These are phyloP conservation scores for Fermentozyma sake DNA, from an alignment of 1,139 yeast species.

Conservation along the genomic window DNA sequence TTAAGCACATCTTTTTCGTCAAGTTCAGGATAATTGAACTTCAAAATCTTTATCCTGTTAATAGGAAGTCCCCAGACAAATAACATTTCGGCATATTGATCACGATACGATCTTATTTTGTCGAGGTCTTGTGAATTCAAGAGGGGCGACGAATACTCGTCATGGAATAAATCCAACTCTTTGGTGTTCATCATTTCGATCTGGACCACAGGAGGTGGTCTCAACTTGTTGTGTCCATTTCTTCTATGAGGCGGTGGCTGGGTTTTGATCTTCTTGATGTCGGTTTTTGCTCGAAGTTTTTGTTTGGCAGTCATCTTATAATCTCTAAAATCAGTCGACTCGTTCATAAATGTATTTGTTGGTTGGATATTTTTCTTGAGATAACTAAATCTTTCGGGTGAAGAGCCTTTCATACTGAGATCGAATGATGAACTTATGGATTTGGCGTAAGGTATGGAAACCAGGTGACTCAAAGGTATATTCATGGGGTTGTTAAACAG, in stretches of 20 bases:
- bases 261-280: conserved; percentile 1
- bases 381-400: conserved; percentile 19
- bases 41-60: conserved; percentile 70
- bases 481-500: conserved; percentile 15
- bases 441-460: conserved; percentile 9
- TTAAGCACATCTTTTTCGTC: conserved; percentile 9
- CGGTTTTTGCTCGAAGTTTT: conserved; percentile 2
- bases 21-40: conserved; percentile 53
- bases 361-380: conserved; percentile 8
- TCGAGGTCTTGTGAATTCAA: conserved; percentile 44
- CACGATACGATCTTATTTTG: conserved; percentile 51
- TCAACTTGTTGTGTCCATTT: conserved; percentile 11
- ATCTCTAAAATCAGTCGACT: conserved; percentile 1
- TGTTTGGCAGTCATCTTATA: background rate
- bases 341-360: background rate
- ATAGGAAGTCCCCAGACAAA: conserved; percentile 82
- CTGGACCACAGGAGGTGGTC: conserved; percentile 37
- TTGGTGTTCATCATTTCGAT: conserved; percentile 54
- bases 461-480: too few species aligned
- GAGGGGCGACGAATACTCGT: conserved; percentile 40
- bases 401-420: conserved; percentile 22
- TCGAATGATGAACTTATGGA: conserved; percentile 28
- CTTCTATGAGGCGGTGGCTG: conserved; percentile 1
- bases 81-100: conserved; percentile 75
- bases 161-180: conserved; percentile 52